Base-by-base conservation (phyloP, 495 filamentous ascomycete species). In the Penicillium samsonianum region DNA sequence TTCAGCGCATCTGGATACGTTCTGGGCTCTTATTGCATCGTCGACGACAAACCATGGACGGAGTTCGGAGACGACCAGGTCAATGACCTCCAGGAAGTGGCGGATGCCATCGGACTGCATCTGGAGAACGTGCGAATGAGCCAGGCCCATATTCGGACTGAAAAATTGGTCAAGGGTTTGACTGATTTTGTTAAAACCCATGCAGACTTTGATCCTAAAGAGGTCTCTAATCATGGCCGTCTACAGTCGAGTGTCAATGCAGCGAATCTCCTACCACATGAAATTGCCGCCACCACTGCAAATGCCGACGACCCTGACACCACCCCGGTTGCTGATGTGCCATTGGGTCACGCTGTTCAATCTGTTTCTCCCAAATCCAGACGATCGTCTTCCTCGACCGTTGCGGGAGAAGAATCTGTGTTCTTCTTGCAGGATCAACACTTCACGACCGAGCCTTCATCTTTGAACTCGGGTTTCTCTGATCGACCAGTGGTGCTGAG, bases 11-110 rank as follows among this genome's bases (percentile, higher is more conserved):
- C 73, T 19, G 87, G 85, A 11, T 77, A 83, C 46, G 78, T 82
- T 7, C 84, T 90, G 52, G 87, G 87, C 20, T 82, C 81, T 1
- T 80, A 84, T 55, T 85, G 82, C 50, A 74, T 88, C 11, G 68
- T 86, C 4, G 85, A 88, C 62, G 74, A 81, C 33, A 69, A 73
- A 30, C 80, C 82, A 7, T 72, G 78, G 9, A 58, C 63, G 10
- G 60, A 76, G 6, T 66, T 75, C 19, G 51, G 65, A 20, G 67
- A 68, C 10, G 26, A 52, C 0, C 69, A 77, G 28, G 38, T 73
- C 8, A 52, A 49, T 12, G 47, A 59, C 23, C 50, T 79, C 12
- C 67, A 70, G 33, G 72, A 75, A 25, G 48, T 74, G 1, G 62
- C 72, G 4, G 65, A 72, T 56, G 66, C 70, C 2, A 69, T 73